Evolutionary conservation across 2,329 filamentous ascomycete genomes (phyloP).

Genomic region (Talaromyces islandicus): DNA sequence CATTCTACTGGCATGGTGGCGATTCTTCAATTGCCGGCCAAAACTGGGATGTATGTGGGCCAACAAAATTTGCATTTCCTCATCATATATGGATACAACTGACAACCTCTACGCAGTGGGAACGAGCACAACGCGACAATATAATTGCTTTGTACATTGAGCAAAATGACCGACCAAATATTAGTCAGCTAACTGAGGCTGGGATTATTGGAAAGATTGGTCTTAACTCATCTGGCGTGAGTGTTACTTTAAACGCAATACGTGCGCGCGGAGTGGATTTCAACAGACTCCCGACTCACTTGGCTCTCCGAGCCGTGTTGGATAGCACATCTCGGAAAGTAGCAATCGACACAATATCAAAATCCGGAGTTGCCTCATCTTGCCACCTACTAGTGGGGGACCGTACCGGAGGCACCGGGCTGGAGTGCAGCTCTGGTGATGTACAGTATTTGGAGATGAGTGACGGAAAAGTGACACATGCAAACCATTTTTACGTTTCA

Average conservation of each 20-base stretch:
- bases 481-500: conserved; percentile 1
- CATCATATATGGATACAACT: not conserved
- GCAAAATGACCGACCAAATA: not conserved
- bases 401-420: not conserved
- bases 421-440: not conserved
- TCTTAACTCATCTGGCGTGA: not conserved
- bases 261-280: not conserved
- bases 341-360: not conserved
- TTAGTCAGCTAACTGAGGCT: not conserved
- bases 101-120: not conserved
- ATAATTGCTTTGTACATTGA: not conserved
- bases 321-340: not conserved
- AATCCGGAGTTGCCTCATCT: not conserved
- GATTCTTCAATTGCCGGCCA: not conserved
- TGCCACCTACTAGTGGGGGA: not conserved
- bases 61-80: not conserved
- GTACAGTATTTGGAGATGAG: not conserved
- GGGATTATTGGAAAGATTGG: conserved; percentile 1
- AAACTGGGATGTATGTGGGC: conserved; percentile 3
- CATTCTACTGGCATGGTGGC: not conserved
- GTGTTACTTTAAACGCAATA: not conserved
- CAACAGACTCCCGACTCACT: not conserved
- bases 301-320: not conserved
- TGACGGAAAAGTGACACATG: not conserved
- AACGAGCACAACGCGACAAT: not conserved